Conservation (phyloP, 2,329 filamentous ascomycete species). For the Decorospora gaudefroyi region DNA sequence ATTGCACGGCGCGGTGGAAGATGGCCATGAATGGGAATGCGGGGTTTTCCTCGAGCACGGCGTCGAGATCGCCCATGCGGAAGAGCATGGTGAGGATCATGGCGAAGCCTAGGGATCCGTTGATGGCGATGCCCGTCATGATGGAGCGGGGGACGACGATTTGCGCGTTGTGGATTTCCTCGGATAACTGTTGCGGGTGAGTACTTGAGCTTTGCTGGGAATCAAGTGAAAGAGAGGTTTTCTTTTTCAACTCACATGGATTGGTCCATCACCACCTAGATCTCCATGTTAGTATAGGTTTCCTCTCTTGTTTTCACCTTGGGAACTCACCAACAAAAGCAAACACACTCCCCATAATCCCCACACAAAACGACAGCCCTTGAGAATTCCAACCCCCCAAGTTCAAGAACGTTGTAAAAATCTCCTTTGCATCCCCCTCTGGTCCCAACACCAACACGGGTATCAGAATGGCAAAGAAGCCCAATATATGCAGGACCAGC, state of each 20-base stretch:
- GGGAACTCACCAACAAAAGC: constrained; percentile 40
- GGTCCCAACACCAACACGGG: constrained; percentile 52
- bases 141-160: constrained; percentile 44
- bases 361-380: constrained; percentile 51
- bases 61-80: constrained; percentile 43
- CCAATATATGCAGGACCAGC: constrained; percentile 55
- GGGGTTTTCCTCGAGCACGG: constrained; percentile 43
- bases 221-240: too few species aligned
- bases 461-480: constrained; percentile 57
- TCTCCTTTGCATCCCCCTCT: constrained; percentile 44
- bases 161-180: constrained; percentile 41
- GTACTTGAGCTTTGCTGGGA: background rate
- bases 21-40: constrained; percentile 55
- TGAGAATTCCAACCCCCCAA: constrained; percentile 51
- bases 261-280: constrained; percentile 38
- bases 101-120: constrained; percentile 46
- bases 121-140: constrained; percentile 46
- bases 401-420: constrained; percentile 55
- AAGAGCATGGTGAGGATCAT: constrained; percentile 39
- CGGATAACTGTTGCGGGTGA: constrained; percentile 31
- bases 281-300: background rate
- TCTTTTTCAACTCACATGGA: constrained; percentile 41
- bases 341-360: constrained; percentile 44
- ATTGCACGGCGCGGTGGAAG: constrained; percentile 45
- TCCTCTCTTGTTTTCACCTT: background rate